These are phyloP conservation scores for Quaeritorhiza haematococci DNA, from an alignment of 371 early-diverging fungal species.

Conservation along the genomic window DNA sequence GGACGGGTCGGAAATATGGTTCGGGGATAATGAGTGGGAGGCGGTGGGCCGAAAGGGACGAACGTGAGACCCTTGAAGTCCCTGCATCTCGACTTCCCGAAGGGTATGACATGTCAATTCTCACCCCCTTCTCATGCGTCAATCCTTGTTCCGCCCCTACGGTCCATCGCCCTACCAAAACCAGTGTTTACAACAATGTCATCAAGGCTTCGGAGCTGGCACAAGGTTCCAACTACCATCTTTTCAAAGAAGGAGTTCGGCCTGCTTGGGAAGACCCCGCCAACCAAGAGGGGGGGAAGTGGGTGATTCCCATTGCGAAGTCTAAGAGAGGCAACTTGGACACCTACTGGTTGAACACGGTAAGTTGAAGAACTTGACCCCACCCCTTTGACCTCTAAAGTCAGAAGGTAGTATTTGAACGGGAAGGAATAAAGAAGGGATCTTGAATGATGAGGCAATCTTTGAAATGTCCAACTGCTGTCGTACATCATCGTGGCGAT, in stretches of 20 bases:
- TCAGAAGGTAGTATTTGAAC: no score
- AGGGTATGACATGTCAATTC: no score
- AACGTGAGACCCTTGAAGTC: no score
- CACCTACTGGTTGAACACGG: constrained; percentile 79
- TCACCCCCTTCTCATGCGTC: background rate
- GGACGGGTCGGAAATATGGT: background rate
- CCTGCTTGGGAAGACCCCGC: constrained; percentile 99
- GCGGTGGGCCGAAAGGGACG: background rate
- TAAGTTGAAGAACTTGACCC: constrained; percentile 31
- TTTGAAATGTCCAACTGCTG: constrained; percentile 15
- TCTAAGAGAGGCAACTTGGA: constrained; percentile 72
- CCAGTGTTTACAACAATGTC: constrained; percentile 83
- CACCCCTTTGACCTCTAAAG: no score
- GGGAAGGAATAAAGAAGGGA: background rate
- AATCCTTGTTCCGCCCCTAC: background rate
- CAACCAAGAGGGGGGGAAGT: constrained; percentile 95
- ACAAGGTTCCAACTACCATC: constrained; percentile 84
- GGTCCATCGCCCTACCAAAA: constrained; percentile 3
- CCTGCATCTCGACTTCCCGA: no score
- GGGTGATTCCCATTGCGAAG: constrained; percentile 79
- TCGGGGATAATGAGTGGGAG: background rate
- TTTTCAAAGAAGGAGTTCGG: constrained; percentile 94
- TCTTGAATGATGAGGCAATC: background rate
- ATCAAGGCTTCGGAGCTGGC: constrained; percentile 74
- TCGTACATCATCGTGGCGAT: background rate